Conservation (phyloP, 352 stramenopile genomes). For the Phytopythium mirpurense region DNA sequence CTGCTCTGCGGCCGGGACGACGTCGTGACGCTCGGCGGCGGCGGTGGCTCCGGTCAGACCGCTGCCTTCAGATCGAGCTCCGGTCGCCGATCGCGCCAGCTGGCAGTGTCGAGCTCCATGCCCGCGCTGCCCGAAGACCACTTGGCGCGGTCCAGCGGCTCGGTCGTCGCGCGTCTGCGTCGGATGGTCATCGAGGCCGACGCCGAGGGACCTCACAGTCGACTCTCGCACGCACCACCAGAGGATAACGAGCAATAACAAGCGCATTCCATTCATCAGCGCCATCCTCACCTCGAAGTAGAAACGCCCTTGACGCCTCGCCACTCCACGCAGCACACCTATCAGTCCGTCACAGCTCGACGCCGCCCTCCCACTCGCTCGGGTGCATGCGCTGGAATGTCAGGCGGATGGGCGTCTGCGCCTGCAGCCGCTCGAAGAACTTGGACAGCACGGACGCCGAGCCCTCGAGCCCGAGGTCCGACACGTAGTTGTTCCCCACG, state of each 20-base stretch:
- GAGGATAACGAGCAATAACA: background rate
- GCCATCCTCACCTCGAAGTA: background rate
- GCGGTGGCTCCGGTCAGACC: background rate
- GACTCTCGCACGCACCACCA: no score
- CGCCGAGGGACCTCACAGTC: background rate
- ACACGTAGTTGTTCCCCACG: constrained; percentile 49
- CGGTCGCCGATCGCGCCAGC: constrained; percentile 2
- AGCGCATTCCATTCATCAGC: constrained; percentile 4
- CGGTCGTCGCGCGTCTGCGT: constrained; percentile 21
- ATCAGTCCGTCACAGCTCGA: constrained; percentile 35
- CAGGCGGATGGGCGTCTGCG: constrained; percentile 47
- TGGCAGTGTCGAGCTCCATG: background rate
- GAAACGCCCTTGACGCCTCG: background rate
- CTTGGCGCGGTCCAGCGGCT: constrained; percentile 8
- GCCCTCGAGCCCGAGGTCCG: constrained; percentile 54
- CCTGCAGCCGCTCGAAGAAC: constrained; percentile 57
- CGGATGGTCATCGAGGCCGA: constrained; percentile 18
- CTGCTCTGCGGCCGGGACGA: background rate
- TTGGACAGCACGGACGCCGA: constrained; percentile 53
- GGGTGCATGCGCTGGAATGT: constrained; percentile 67
- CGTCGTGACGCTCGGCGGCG: constrained; percentile 1
- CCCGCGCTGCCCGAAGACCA: background rate
- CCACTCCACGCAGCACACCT: background rate
- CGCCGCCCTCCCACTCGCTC: constrained; percentile 65
- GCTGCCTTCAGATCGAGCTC: background rate